Percentiles rank a stretch among this genome's conserved stretches.
phyloP scores from a whole-genome alignment of 306 rosid genomes.

The Mucuna pruriens region DNA sequence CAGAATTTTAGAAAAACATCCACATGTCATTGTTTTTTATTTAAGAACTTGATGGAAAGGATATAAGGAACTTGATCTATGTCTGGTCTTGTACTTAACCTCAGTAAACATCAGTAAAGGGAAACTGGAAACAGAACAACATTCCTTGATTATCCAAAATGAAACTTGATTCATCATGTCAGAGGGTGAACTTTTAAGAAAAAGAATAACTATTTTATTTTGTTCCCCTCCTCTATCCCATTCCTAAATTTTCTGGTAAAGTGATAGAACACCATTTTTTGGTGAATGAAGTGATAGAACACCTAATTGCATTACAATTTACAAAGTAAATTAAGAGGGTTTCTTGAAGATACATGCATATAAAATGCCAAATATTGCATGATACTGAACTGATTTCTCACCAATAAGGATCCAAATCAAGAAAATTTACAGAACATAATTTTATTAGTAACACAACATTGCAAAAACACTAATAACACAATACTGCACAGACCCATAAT shows the following conservation, averaged over 20 bases:
- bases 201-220: background rate
- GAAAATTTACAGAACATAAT: background rate
- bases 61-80: background rate
- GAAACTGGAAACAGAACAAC: background rate
- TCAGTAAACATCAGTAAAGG: background rate
- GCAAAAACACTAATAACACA: background rate
- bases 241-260: background rate
- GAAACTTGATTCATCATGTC: background rate
- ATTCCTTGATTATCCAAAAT: constrained; percentile 16
- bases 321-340: background rate
- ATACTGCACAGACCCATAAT: background rate
- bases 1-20: background rate
- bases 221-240: background rate
- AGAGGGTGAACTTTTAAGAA: background rate
- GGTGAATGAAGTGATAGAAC: background rate
- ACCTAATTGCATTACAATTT: background rate
- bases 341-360: background rate
- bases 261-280: background rate
- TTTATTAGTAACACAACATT: background rate
- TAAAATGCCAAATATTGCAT: background rate
- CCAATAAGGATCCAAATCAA: background rate
- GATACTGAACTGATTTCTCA: background rate
- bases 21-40: background rate
- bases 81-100: background rate
- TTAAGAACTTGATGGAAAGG: background rate